Conservation (phyloP, 2,329 filamentous ascomycete genomes). For the Penicillium sp. region DNA sequence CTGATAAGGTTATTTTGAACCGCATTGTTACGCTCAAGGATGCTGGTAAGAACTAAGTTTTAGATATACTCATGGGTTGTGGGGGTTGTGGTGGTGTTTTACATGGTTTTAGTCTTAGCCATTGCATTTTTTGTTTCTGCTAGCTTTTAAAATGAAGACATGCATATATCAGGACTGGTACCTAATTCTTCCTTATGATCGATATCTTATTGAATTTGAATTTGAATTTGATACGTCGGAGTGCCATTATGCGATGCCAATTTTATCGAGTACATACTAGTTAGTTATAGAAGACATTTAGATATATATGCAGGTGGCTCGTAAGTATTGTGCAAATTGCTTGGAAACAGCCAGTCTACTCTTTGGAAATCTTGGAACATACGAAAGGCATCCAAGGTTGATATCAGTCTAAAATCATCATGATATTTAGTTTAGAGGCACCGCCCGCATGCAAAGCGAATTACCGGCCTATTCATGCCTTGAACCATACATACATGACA, state of each 20-base stretch:
- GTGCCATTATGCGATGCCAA: too few species aligned
- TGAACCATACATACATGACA: conserved; percentile 24
- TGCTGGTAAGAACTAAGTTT: conserved; percentile 26
- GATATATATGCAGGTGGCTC: too few species aligned
- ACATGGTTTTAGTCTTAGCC: neutral
- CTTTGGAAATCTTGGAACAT: too few species aligned
- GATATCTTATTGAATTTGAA: too few species aligned
- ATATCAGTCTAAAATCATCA: conserved; percentile 12
- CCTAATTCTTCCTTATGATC: too few species aligned
- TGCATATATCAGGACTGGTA: neutral
- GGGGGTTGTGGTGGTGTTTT: neutral
- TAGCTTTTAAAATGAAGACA: neutral
- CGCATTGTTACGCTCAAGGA: conserved; percentile 91
- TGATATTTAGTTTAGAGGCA: conserved; percentile 15
- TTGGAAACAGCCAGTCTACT: too few species aligned
- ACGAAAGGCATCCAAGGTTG: neutral
- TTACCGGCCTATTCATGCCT: conserved; percentile 16
- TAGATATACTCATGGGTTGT: neutral
- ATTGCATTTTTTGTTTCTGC: neutral
- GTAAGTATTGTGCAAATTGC: too few species aligned
- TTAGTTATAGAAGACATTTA: too few species aligned
- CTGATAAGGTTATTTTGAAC: conserved; percentile 83
- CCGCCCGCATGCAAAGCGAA: conserved; percentile 20
- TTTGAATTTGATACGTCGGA: too few species aligned
- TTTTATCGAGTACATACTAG: too few species aligned